Conservation (phyloP, 257 asterid species). For the Solanum chaucha region DNA sequence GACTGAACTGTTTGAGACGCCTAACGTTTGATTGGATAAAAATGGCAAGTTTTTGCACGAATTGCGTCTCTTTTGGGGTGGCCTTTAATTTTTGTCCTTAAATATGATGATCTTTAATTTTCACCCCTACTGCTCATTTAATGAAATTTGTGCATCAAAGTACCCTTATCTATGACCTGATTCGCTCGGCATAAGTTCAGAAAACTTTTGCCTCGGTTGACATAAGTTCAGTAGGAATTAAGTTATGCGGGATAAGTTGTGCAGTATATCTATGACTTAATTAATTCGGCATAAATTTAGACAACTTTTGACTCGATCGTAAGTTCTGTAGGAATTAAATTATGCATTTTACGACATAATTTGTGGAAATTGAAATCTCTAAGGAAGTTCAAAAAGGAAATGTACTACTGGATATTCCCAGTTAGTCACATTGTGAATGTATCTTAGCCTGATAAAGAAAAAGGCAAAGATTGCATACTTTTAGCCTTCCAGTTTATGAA, state of each 20-base stretch:
- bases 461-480: background rate
- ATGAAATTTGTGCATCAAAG: background rate
- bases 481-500: background rate
- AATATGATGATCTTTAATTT: background rate
- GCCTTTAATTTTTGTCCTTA: no score
- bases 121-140: background rate
- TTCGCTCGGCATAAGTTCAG: background rate
- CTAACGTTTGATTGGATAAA: background rate
- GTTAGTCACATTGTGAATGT: background rate
- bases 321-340: no score
- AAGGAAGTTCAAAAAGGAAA: conserved; percentile 47
- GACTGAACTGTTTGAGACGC: background rate
- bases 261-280: background rate
- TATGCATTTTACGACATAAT: no score
- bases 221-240: background rate
- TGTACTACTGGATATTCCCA: background rate
- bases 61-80: background rate
- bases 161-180: background rate
- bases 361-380: conserved; percentile 29
- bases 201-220: background rate
- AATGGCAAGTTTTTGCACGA: background rate
- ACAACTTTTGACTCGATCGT: no score
- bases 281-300: background rate
- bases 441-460: background rate
- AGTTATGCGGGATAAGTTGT: background rate